Base-by-base conservation (phyloP, 1,284 basidiomycete species). In the Puccinia coronata region DNA sequence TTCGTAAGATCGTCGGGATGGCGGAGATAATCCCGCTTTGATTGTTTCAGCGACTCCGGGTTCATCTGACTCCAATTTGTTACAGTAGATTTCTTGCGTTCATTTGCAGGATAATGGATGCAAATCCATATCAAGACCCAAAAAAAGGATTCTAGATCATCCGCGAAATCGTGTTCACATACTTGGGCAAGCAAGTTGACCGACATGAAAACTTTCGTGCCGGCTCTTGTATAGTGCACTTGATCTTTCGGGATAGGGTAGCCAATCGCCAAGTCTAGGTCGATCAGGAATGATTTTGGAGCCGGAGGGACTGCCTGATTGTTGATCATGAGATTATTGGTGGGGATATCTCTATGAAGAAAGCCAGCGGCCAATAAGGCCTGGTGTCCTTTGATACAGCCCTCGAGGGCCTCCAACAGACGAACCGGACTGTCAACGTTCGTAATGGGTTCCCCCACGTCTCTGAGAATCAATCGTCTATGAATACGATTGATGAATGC, bases 381-480 rank as follows among this genome's bases (percentile, higher is more conserved):
- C 31, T 61, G 28, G 16, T 61, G 57, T 5, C 57, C 57, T 31
- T 31, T 61, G 18, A 61, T 61, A 34, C 57, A 61, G 57, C 57
- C 57, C 57, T 34, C 57, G 31, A 61, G 31, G 57, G 57, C 57
- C 25, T 57, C 55, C 55, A 57, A 28, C 55, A 57, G 55, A 57
- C 14, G 55, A 31, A 28, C n/a, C 25, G 57, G 57, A 61, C 8
- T 34, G 36, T 61, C 57, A 36, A 36, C 57, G 2, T 31, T 14
- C 28, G 31, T 34, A 18, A 61, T 61, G 5, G 57, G 57, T 61
- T 61, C 11, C 5, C 57, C 57, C 57, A 61, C 57, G 31, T 61
- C 31, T 61, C 36, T 61, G 57, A 61, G 57, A 20, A 61, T 36
- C 57, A 61, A 36, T 31, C 57, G 57, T 61, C 57, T 34, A 36